Percentiles rank a stretch among this genome's conserved stretches.
Evolutionary conservation across 2,329 filamentous ascomycete species (phyloP).

Genomic region (Talaromyces sp.): DNA sequence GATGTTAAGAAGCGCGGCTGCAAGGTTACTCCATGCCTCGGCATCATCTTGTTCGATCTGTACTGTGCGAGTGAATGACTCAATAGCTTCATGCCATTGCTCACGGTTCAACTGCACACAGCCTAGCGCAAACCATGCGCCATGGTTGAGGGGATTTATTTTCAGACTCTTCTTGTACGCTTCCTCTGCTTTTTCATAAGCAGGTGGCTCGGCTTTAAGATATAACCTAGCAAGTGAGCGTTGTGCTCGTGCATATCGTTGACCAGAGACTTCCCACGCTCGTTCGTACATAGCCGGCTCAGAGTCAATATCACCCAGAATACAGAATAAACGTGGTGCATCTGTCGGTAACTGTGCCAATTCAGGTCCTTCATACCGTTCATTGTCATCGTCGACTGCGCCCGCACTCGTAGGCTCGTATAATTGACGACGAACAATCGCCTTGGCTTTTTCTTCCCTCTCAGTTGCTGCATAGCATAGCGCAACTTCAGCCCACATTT

Average conservation of each 20-base stretch:
- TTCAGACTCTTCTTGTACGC: constrained; percentile 76
- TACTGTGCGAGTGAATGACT: constrained; percentile 80
- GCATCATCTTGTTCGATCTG: constrained; percentile 84
- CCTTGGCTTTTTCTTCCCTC: constrained; percentile 79
- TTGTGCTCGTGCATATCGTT: constrained; percentile 82
- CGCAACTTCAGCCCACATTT: constrained; percentile 93
- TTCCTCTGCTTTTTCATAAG: constrained; percentile 68
- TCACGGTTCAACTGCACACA: constrained; percentile 80
- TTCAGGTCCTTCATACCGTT: constrained; percentile 66
- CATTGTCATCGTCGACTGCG: constrained; percentile 49
- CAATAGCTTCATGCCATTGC: constrained; percentile 73
- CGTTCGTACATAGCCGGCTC: constrained; percentile 74
- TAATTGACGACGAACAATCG: constrained; percentile 73
- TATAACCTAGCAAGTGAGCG: constrained; percentile 80
- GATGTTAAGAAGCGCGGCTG: constrained; percentile 70
- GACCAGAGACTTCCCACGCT: constrained; percentile 81
- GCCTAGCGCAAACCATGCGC: constrained; percentile 86
- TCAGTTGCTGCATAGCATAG: constrained; percentile 78
- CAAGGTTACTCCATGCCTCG: constrained; percentile 92
- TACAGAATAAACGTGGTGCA: constrained; percentile 85
- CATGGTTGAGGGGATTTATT: constrained; percentile 76
- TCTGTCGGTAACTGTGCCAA: constrained; percentile 71
- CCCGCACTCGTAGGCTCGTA: constrained; percentile 57
- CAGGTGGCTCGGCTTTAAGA: constrained; percentile 58
- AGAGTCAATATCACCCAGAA: constrained; percentile 83